phyloP scores from a whole-genome alignment of 1,284 basidiomycete genomes.

The Apiotrichum laibachii region DNA sequence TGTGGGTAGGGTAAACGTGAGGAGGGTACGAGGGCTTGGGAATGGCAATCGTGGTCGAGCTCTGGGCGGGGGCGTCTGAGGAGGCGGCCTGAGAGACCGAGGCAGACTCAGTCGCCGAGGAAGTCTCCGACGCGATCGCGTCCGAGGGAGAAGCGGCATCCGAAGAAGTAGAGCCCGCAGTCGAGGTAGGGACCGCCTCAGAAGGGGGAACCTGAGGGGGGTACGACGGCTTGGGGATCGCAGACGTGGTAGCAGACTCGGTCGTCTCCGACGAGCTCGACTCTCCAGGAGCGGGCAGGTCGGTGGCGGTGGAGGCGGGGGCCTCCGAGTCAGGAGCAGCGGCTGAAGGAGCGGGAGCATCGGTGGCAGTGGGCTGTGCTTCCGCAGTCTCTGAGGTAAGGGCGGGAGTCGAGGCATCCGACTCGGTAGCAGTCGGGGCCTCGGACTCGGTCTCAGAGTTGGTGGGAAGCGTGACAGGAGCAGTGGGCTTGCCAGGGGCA shows the following conservation, averaged over 20 bases:
- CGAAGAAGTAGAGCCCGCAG: no score
- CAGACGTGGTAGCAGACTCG: neutral
- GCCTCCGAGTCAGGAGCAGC: neutral
- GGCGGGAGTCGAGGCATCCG: constrained; percentile 1
- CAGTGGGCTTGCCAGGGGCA: neutral
- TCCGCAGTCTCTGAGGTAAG: neutral
- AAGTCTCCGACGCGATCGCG: no score
- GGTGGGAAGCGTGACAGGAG: neutral
- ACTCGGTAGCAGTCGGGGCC: neutral
- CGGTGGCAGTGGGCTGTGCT: neutral
- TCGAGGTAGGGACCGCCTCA: neutral
- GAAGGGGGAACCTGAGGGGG: neutral
- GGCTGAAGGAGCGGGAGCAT: neutral
- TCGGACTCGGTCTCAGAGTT: constrained; percentile 1
- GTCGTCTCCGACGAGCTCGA: neutral
- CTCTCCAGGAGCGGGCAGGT: constrained; percentile 3
- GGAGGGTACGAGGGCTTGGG: constrained; percentile 3
- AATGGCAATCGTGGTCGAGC: neutral
- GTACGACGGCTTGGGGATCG: neutral
- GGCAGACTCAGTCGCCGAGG: neutral
- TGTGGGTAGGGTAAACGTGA: neutral
- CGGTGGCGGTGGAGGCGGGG: constrained; percentile 2
- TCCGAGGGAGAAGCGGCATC: no score
- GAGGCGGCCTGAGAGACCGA: constrained; percentile 5
- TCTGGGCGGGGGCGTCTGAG: no score